Percentiles rank a stretch among this genome's conserved stretches.
Evolutionary conservation across 148 eudicot species (phyloP).

Genomic region (Dianthus caryophyllus): DNA sequence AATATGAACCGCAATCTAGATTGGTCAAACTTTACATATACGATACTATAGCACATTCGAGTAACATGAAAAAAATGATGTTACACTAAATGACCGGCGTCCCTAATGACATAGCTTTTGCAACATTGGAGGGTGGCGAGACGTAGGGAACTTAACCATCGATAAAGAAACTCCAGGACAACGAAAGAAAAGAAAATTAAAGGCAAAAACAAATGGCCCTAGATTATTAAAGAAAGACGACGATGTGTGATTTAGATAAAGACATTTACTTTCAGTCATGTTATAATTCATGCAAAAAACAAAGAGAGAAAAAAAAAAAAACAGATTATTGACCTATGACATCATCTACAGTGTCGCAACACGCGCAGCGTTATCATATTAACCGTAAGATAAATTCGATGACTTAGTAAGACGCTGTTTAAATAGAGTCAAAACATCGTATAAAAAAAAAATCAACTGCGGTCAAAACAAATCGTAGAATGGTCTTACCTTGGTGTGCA

Average conservation of each 20-base stretch:
- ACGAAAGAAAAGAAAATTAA: not conserved
- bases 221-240: not conserved
- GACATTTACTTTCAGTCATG: constrained; percentile 17
- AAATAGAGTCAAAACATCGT: constrained; percentile 21
- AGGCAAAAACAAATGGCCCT: not conserved
- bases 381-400: constrained; percentile 11
- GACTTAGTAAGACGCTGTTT: constrained; percentile 18
- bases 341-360: constrained; percentile 11
- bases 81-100: not conserved
- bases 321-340: constrained; percentile 18
- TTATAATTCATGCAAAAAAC: too few relatives aligned
- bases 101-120: too few relatives aligned
- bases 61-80: not conserved
- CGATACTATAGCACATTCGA: too few relatives aligned
- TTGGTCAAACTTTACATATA: too few relatives aligned
- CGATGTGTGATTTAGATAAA: constrained; percentile 11
- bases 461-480: constrained; percentile 22
- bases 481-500: constrained; percentile 16
- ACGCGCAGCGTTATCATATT: constrained; percentile 18
- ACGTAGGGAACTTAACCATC: not conserved
- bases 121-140: not conserved
- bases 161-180: not conserved
- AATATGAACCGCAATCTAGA: too few relatives aligned
- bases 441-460: constrained; percentile 20
- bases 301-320: constrained; percentile 8